Evolutionary conservation across 2,329 filamentous ascomycete species (phyloP).

Genomic region (Neoarthrinium moseri): DNA sequence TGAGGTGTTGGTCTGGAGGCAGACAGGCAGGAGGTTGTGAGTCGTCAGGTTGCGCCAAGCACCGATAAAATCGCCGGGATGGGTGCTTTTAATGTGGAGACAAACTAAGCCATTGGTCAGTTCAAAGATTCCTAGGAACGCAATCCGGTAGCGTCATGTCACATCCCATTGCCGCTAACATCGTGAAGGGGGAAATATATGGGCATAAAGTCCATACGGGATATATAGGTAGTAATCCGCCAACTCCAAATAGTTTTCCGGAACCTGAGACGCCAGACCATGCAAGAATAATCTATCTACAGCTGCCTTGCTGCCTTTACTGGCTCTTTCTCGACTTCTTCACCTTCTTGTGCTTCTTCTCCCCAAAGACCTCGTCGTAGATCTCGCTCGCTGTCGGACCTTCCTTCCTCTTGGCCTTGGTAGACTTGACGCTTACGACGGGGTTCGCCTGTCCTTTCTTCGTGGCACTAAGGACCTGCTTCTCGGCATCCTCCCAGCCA

Average conservation of each 20-base stretch:
- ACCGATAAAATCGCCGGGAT: too few species aligned
- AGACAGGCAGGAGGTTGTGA: too few species aligned
- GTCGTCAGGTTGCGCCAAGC: too few species aligned
- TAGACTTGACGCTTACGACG: slow-evolving; percentile 80
- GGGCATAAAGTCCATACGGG: neutral
- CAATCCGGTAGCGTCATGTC: too few species aligned
- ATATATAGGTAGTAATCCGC: neutral
- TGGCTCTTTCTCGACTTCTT: slow-evolving; percentile 53
- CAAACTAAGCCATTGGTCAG: too few species aligned
- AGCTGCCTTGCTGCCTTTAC: neutral
- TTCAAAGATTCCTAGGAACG: too few species aligned
- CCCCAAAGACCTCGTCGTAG: slow-evolving; percentile 59
- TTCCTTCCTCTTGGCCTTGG: slow-evolving; percentile 75
- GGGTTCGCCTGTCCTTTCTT: slow-evolving; percentile 56
- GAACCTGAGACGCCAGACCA: slow-evolving; percentile 10
- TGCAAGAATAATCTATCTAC: slow-evolving; percentile 6
- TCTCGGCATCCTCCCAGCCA: slow-evolving; percentile 71
- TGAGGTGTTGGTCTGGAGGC: too few species aligned
- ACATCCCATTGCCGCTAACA: too few species aligned
- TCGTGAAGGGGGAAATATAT: neutral
- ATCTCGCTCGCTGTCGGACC: slow-evolving; percentile 56
- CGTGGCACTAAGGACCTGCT: slow-evolving; percentile 62
- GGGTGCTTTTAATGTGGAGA: too few species aligned
- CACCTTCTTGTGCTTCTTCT: slow-evolving; percentile 44
- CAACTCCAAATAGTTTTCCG: neutral